phyloP scores from a whole-genome alignment of 768 basidiomycete species.

The Collybiopsis luxurians region DNA sequence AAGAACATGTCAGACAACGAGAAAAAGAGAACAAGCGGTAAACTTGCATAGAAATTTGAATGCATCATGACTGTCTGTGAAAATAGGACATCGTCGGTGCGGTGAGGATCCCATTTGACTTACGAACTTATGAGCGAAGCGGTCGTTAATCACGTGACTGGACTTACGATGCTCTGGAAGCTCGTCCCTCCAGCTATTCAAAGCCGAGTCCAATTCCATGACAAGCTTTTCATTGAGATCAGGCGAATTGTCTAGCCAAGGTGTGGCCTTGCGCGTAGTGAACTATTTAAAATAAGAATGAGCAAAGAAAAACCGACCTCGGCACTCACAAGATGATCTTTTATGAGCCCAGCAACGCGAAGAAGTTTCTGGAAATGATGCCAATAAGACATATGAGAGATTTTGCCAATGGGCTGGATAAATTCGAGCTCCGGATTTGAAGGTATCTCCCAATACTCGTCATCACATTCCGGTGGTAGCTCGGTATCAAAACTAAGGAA shows the following conservation, averaged over 20 bases:
- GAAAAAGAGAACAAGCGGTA: neutral
- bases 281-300: neutral
- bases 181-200: slow-evolving; percentile 70
- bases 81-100: neutral
- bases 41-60: neutral
- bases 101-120: slow-evolving; percentile 10
- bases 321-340: slow-evolving; percentile 38
- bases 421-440: slow-evolving; percentile 35
- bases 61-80: neutral
- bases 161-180: slow-evolving; percentile 58
- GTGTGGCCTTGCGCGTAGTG: slow-evolving; percentile 35
- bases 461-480: slow-evolving; percentile 52
- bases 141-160: neutral
- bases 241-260: slow-evolving; percentile 20
- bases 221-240: slow-evolving; percentile 44
- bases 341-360: slow-evolving; percentile 40
- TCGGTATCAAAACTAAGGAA: slow-evolving; percentile 41
- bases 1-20: neutral
- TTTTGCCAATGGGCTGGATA: slow-evolving; percentile 43
- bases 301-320: neutral
- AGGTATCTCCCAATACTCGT: slow-evolving; percentile 46
- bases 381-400: slow-evolving; percentile 37
- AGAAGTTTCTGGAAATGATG: slow-evolving; percentile 41
- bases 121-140: neutral
- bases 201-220: slow-evolving; percentile 65